Base-by-base conservation (phyloP, 164 flowering plant genomes). In the Vitis riparia region DNA sequence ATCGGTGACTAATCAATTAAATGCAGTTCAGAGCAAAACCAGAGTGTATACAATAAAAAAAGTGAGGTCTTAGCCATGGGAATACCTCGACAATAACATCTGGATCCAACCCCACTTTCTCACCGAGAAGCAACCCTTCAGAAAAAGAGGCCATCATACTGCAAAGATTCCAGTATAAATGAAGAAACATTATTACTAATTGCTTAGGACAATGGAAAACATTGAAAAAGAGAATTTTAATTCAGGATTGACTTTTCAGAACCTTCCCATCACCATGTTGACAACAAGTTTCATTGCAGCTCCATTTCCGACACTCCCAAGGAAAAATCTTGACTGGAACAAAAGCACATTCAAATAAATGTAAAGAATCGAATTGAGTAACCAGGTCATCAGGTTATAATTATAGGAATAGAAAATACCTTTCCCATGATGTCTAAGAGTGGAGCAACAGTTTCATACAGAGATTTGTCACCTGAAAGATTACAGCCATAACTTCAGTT, bases 241-340 rank as follows among this genome's bases (percentile, higher is more conserved):
- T 8, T 11, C 10, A n/a, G 16, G 23, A n/a, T 17, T n/a, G 12
- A 57, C 23, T 13, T 2, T 30, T 8, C 61, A 65, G 52, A 44
- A 94, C 98, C 98, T 92, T 82, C 97, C 98, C 98, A 94, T 94
- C 76, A 94, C 85, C 98, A 92, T 94, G 84, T 94, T 94, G 67
- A 94, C 95, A 48, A 94, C 93, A 57, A 94, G 97, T 73, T 94
- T 94, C 98, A 94, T 94, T 1, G 98, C 97, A 72, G 98, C 98
- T 75, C 98, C 98, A 76, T 94, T 94, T 60, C 98, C 98, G 63
- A 92, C 93, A 52, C 91, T 97, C 32, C 97, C 98, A 61, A 92
- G 93, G 83, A 77, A 92, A 79, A 94, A 92, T 74, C 84, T 92
- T 69, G 98, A 91, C 98, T 92, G 85, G 51, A 73, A 55, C 47